A percentile compares a stretch with the other conserved stretches of the same genome.
phyloP scores from a whole-genome alignment of 257 asterid genomes.

The Solanum lignicaule region DNA sequence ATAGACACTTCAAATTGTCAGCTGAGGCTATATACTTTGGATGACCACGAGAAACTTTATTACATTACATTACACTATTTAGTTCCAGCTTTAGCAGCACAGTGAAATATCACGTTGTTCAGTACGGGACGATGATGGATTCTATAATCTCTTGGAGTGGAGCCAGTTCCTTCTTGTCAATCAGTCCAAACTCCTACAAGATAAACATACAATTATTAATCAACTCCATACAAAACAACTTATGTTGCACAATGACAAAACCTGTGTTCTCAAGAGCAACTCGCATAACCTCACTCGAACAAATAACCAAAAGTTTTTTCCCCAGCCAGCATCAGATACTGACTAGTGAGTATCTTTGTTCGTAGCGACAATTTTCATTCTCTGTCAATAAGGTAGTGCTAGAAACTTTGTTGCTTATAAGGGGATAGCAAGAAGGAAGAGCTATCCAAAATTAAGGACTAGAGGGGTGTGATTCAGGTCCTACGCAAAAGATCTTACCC shows the following conservation, averaged over 20 bases:
- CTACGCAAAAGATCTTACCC: not conserved
- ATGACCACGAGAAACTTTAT: not conserved
- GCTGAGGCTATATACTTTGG: not conserved
- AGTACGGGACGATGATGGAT: constrained; percentile 58
- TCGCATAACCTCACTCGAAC: not conserved
- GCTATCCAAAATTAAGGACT: not conserved
- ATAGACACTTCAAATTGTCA: not conserved
- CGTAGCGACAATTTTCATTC: not conserved
- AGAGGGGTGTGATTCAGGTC: not conserved
- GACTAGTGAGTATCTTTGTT: not conserved
- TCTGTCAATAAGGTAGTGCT: not conserved
- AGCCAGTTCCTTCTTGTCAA: constrained; percentile 85
- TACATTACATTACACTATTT: not conserved
- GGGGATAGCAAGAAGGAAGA: not conserved
- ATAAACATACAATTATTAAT: not conserved
- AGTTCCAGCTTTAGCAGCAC: not conserved
- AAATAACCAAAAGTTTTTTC: not conserved
- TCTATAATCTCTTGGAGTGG: constrained; percentile 83
- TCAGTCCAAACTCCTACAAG: constrained; percentile 74
- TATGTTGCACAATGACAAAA: not conserved
- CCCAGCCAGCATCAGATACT: not conserved
- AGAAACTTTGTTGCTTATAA: not conserved
- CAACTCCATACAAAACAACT: not conserved
- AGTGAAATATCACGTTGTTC: not conserved
- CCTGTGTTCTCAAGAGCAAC: not conserved